Evolutionary conservation across 345 rosid genomes (phyloP), one percentile per base, ranked within the genome.

Genomic region (Euclidium syriacum): DNA sequence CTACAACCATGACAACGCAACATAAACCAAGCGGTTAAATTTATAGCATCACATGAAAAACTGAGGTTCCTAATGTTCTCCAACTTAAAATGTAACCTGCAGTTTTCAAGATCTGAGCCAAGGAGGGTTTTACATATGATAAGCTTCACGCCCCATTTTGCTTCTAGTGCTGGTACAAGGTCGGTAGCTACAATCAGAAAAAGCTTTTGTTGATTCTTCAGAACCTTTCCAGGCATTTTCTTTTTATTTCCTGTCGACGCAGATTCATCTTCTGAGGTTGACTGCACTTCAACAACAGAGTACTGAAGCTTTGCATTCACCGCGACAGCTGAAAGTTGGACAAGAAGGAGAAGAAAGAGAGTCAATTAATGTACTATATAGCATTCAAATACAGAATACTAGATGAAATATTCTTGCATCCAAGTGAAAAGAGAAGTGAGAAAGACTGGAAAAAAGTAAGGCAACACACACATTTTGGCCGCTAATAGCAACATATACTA

Each of bases 31-130:
- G 52, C 35, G 52, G 29, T 55, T 40, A 15, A 40, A 30, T 15
- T 24, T 22, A 48, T n/a, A 32, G 39, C 22, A 36, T 29, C 32
- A 33, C 34, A 57, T 17, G 35, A 41, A 44, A 60, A 68, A 60
- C 22, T 29, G 47, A 40, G 65, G 20, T 54, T 62, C 54, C 32
- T 17, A 30, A 9, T 29, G 25, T 48, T 22, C 27, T 65, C 19
- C 11, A 48, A n/a, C 5, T 57, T 32, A 10, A 57, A 65, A 61
- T 55, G 61, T 64, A 54, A 92, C 98, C 94, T 86, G 96, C 85
- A 88, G 64, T 85, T 81, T 77, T 92, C 98, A 69, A 92, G 95
- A 78, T 85, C 87, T 19, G 88, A 80, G 41, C 98, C 98, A 32
- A 61, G 64, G 52, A 92, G 47, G 11, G 81, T 83, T 81, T 82